These are phyloP conservation scores for Endocalyx cinctus DNA, from an alignment of 2,329 filamentous ascomycete genomes.

Conservation along the genomic window DNA sequence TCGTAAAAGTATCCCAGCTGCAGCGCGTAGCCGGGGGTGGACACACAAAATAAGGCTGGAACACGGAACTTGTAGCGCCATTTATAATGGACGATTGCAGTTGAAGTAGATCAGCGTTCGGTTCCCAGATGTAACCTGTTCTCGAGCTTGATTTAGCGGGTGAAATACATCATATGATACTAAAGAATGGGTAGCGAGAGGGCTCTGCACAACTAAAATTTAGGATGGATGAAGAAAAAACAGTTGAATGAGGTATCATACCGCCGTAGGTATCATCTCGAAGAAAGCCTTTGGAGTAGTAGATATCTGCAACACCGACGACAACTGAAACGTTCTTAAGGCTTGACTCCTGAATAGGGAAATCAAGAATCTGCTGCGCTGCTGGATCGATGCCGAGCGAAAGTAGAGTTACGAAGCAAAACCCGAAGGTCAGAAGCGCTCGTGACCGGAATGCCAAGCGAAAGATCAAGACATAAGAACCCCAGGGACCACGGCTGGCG, in stretches of 20 bases:
- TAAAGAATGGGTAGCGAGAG: too few species aligned
- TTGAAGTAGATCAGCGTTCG: constrained; percentile 7
- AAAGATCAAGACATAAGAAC: constrained; percentile 10
- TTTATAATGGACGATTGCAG: constrained; percentile 10
- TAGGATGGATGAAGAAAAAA: background rate
- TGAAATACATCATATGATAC: background rate
- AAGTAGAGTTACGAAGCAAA: constrained; percentile 14
- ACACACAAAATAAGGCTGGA: constrained; percentile 9
- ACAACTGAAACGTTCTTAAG: constrained; percentile 8
- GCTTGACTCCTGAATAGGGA: constrained; percentile 5
- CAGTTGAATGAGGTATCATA: background rate
- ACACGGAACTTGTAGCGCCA: constrained; percentile 5
- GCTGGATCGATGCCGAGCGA: constrained; percentile 15
- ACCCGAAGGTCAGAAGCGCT: constrained; percentile 4
- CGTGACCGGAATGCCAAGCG: constrained; percentile 3
- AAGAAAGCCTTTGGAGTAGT: constrained; percentile 9
- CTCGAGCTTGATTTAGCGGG: background rate
- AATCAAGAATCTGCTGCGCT: constrained; percentile 14
- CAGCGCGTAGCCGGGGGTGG: constrained; percentile 9
- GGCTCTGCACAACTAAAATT: background rate
- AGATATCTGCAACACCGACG: constrained; percentile 6
- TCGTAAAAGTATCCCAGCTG: constrained; percentile 8
- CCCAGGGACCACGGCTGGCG: constrained; percentile 20
- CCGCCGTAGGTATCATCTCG: background rate
- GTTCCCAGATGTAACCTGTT: constrained; percentile 2